phyloP scores from a whole-genome alignment of 2,329 filamentous ascomycete species.

The Hymenoscyphus albidus region DNA sequence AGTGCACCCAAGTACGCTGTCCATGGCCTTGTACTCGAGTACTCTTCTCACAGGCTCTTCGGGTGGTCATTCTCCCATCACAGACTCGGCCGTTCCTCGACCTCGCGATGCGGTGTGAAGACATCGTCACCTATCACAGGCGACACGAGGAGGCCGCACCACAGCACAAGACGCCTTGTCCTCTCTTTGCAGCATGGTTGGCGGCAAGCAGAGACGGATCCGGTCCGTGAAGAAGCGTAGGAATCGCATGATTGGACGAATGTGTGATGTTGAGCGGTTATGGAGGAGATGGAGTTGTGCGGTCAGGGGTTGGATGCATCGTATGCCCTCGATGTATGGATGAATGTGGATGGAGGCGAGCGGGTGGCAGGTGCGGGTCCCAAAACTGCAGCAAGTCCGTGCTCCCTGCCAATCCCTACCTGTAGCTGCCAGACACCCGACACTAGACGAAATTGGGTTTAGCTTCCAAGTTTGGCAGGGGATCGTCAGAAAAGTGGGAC shows the following conservation, averaged over 20 bases:
- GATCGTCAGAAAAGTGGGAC: not conserved
- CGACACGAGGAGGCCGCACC: not conserved
- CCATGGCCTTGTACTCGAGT: not conserved
- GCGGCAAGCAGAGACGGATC: not conserved
- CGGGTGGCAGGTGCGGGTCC: not conserved
- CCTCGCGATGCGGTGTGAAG: not conserved
- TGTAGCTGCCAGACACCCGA: no score
- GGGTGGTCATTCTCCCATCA: not conserved
- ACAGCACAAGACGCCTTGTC: not conserved
- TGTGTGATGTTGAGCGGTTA: not conserved
- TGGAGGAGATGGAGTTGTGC: not conserved
- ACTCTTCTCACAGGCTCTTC: not conserved
- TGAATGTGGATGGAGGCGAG: not conserved
- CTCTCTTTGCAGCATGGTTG: not conserved
- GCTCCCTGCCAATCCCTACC: not conserved
- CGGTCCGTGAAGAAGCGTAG: not conserved
- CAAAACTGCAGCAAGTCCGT: not conserved
- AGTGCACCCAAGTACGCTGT: not conserved
- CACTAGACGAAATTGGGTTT: not conserved
- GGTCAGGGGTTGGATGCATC: not conserved
- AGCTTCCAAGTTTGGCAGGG: not conserved
- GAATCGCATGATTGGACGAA: not conserved
- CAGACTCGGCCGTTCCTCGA: not conserved
- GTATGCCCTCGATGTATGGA: not conserved
- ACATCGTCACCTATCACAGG: not conserved